A percentile compares a stretch with the other conserved stretches of the same genome.
These are phyloP conservation scores for Phytophthora sojae DNA, from an alignment of 352 stramenopile species.

Conservation along the genomic window DNA sequence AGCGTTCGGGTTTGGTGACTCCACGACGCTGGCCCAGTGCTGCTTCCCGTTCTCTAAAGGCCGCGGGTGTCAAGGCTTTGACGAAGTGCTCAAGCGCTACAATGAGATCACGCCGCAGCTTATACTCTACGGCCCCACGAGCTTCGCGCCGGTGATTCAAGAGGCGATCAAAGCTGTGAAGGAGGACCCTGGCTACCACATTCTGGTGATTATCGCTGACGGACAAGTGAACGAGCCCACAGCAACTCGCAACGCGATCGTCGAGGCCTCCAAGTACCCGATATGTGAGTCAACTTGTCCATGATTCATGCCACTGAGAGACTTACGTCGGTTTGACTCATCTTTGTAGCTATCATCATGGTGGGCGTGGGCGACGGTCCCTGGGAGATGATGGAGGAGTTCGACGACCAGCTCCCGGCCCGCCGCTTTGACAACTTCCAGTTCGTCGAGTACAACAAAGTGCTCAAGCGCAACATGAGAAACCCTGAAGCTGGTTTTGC, in stretches of 20 bases:
- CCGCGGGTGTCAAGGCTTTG: slow-evolving; percentile 56
- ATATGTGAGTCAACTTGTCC: slow-evolving; percentile 52
- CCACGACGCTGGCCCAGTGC: slow-evolving; percentile 47
- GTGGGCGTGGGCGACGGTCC: slow-evolving; percentile 80
- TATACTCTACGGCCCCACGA: slow-evolving; percentile 71
- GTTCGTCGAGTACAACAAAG: slow-evolving; percentile 76
- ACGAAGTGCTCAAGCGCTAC: slow-evolving; percentile 65
- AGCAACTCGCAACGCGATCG: slow-evolving; percentile 70
- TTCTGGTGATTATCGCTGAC: slow-evolving; percentile 82
- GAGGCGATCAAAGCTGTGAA: slow-evolving; percentile 63
- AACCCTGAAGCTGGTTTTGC: slow-evolving; percentile 77
- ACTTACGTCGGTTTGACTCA: background rate
- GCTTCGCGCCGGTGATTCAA: slow-evolving; percentile 70
- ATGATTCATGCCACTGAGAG: background rate
- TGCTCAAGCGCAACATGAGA: slow-evolving; percentile 66
- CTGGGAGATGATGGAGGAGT: slow-evolving; percentile 85
- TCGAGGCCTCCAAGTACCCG: slow-evolving; percentile 72
- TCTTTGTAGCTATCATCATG: slow-evolving; percentile 46
- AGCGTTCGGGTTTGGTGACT: slow-evolving; percentile 72
- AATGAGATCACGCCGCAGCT: slow-evolving; percentile 63
- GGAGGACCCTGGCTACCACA: slow-evolving; percentile 66
- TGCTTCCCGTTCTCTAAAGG: slow-evolving; percentile 57
- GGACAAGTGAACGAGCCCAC: slow-evolving; percentile 77
- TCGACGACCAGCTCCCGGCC: slow-evolving; percentile 68
- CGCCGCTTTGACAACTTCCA: slow-evolving; percentile 83